Percentiles rank a stretch among this genome's conserved stretches.
Conservation (phyloP, 257 asterid genomes). For the Solanum lycopersicoides region DNA sequence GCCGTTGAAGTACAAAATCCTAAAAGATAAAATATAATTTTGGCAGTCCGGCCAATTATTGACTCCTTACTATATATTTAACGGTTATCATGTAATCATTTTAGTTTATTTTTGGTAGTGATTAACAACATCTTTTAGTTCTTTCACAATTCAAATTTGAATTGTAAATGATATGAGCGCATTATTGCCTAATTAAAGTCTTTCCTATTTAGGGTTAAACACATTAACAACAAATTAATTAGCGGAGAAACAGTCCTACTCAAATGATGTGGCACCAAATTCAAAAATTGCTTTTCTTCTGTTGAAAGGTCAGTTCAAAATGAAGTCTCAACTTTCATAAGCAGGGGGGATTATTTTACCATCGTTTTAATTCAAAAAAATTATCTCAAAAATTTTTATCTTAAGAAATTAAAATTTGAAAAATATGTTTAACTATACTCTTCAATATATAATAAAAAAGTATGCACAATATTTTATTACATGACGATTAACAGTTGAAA, state of each 20-base stretch:
- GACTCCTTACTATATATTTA: background rate
- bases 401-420: background rate
- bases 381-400: background rate
- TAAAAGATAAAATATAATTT: background rate
- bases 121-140: background rate
- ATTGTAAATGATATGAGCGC: background rate
- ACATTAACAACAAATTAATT: background rate
- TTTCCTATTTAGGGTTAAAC: background rate
- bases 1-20: background rate
- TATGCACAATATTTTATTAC: background rate
- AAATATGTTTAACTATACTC: background rate
- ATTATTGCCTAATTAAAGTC: background rate
- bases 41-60: background rate
- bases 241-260: background rate
- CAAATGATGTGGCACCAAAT: conserved; percentile 15
- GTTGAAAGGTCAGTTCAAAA: conserved; percentile 29
- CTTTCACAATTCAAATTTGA: background rate
- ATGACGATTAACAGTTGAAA: background rate
- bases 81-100: background rate
- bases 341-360: background rate
- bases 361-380: background rate
- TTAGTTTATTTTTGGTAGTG: background rate
- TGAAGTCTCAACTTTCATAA: conserved; percentile 13
- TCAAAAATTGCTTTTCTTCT: conserved; percentile 1
- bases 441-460: background rate